Base-by-base conservation (phyloP, 495 filamentous ascomycete genomes). In the Aspergillus steynii region DNA sequence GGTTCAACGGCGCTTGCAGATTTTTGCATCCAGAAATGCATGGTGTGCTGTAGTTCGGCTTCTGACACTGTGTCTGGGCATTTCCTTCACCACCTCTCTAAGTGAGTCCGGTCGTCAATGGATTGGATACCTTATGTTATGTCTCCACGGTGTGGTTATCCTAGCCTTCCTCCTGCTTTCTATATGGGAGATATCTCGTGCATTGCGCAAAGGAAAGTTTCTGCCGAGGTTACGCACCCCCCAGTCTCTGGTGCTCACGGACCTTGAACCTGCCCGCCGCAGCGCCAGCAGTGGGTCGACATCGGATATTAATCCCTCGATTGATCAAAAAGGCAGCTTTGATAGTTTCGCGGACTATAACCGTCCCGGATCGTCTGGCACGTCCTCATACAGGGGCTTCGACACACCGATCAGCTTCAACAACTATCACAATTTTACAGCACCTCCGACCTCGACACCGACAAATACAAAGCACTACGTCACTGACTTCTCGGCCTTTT, bases 91-190 rank as follows among this genome's bases (percentile, higher is more conserved):
- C 14, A 26, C 20, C 4, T 15, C 55, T 8, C 45, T 47, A 29
- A 49, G 45, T 32, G 55, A 57, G 28, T n/a, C 20, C 3, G 29
- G 37, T 0, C 46, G 28, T 1, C 32, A 46, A 47, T 57, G 42
- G 32, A 20, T 57, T 5, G 55, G 55, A 29, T 57, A 50, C 15
- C 29, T 31, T 3, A 57, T 57, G 2, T 12, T 57, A 15, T 57
- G 27, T 12, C 42, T 57, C 14, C 55, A 57, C 15, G 42, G 32
- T n/a, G 45, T 42, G 1, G 55, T 49, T 1, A 53, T 53, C 14
- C 32, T 53, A 5, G 10, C 29, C n/a, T 34, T 8, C 26, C 12
- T 34, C 4, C 10, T 53, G 7, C 15, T 53, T 34, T 32, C 51
- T 4, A 29, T 34, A 2, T 53, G 51, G 51, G 5, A 53, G 8